Conservation (phyloP, 352 stramenopile genomes). For the Phytophthora pisi region DNA sequence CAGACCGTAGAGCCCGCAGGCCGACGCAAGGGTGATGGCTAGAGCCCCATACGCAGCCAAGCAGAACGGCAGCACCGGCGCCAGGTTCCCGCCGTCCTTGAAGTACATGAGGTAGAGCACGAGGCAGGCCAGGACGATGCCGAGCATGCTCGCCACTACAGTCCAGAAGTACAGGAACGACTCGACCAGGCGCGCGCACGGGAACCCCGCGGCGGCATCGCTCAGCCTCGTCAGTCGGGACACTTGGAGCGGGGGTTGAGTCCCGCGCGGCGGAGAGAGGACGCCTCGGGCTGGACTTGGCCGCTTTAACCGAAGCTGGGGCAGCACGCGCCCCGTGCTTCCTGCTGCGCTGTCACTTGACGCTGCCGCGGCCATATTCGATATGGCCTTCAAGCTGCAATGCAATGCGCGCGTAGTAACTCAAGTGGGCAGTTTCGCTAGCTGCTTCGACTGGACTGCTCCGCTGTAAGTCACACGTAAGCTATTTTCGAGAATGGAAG, state of each 20-base stretch:
- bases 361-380: conserved; percentile 22
- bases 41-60: conserved; percentile 57
- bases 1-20: conserved; percentile 52
- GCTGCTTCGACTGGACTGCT: conserved; percentile 7
- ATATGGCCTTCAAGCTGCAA: background rate
- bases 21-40: conserved; percentile 46
- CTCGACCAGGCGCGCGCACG: conserved; percentile 41
- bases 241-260: conserved; percentile 1
- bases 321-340: conserved; percentile 18
- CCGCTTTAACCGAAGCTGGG: conserved; percentile 20
- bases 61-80: conserved; percentile 54
- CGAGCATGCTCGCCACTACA: conserved; percentile 56
- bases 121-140: conserved; percentile 50
- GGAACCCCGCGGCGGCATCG: conserved; percentile 12
- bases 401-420: background rate
- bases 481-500: conserved; percentile 28
- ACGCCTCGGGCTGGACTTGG: conserved; percentile 20
- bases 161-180: conserved; percentile 62
- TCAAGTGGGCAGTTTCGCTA: conserved; percentile 20
- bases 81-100: conserved; percentile 59
- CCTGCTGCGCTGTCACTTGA: background rate
- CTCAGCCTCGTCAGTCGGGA: conserved; percentile 7
- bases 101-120: conserved; percentile 70
- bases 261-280: conserved; percentile 21
- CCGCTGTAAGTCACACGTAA: conserved; percentile 18